Conservation (phyloP, 306 rosid genomes). For the Fragaria nilgerrensis region DNA sequence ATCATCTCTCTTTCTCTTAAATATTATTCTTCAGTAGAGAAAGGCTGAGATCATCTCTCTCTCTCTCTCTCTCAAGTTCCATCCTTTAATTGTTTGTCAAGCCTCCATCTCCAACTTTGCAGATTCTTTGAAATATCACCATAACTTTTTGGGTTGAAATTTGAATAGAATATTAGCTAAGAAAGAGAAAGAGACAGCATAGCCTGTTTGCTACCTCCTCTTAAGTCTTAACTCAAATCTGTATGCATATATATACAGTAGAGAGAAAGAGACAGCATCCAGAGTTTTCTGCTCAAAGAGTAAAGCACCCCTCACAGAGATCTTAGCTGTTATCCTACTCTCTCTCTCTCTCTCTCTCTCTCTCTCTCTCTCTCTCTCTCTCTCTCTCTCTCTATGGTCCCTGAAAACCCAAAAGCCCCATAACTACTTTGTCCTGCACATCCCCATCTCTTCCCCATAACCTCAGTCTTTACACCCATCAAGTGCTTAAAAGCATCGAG, state of each 20-base stretch:
- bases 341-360: too few relatives aligned
- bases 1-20: not conserved
- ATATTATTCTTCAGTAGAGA: not conserved
- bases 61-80: not conserved
- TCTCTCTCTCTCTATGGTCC: slow-evolving; percentile 39
- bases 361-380: too few relatives aligned
- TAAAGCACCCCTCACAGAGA: slow-evolving; percentile 24
- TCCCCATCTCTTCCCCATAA: slow-evolving; percentile 28
- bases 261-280: slow-evolving; percentile 20
- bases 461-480: not conserved
- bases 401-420: slow-evolving; percentile 52
- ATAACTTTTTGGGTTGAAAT: not conserved
- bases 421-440: slow-evolving; percentile 37
- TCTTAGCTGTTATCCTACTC: slow-evolving; percentile 33
- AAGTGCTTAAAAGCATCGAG: not conserved
- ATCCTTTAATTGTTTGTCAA: slow-evolving; percentile 27
- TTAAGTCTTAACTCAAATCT: slow-evolving; percentile 25
- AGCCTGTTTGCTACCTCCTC: slow-evolving; percentile 41
- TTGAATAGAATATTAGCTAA: slow-evolving; percentile 13
- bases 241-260: not conserved
- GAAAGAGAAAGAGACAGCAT: not conserved
- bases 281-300: slow-evolving; percentile 32
- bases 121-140: slow-evolving; percentile 19
- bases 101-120: slow-evolving; percentile 27
- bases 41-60: not conserved